Evolutionary conservation across 805 yeast genomes (phyloP).

Genomic region (Cyberlindnera saturnus): DNA sequence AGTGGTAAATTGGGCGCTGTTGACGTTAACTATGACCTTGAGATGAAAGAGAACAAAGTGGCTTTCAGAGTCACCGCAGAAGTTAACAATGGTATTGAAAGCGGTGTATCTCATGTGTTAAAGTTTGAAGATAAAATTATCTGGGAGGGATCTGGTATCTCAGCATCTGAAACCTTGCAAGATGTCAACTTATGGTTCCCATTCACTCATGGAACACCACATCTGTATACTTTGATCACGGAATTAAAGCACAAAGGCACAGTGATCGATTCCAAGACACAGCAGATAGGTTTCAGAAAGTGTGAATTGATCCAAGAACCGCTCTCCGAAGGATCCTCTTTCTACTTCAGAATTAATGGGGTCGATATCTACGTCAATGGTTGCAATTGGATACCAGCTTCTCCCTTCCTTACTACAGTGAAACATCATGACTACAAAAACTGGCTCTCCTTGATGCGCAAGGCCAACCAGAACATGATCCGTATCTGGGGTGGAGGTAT

Average conservation of each 20-base stretch:
- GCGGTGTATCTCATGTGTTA: not conserved
- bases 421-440: constrained; percentile 8
- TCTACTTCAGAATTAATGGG: constrained; percentile 14
- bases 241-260: not conserved
- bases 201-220: constrained; percentile 14
- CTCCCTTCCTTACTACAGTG: constrained; percentile 7
- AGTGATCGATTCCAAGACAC: constrained; percentile 2
- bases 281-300: constrained; percentile 13
- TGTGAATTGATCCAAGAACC: constrained; percentile 12
- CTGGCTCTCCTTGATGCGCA: constrained; percentile 7
- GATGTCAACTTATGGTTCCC: constrained; percentile 13
- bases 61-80: not conserved
- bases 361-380: constrained; percentile 13
- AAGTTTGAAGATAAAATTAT: constrained; percentile 3
- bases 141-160: constrained; percentile 6
- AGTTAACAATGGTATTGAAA: no score
- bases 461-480: constrained; percentile 17
- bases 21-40: constrained; percentile 9
- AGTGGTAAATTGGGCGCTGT: constrained; percentile 3
- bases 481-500: constrained; percentile 19
- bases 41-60: constrained; percentile 1
- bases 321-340: constrained; percentile 9
- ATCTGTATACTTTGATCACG: constrained; percentile 5
- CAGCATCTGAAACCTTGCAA: not conserved
- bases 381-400: constrained; percentile 18